Base-by-base conservation (phyloP, 2,329 filamentous ascomycete genomes). In the Dothistroma septosporum region DNA sequence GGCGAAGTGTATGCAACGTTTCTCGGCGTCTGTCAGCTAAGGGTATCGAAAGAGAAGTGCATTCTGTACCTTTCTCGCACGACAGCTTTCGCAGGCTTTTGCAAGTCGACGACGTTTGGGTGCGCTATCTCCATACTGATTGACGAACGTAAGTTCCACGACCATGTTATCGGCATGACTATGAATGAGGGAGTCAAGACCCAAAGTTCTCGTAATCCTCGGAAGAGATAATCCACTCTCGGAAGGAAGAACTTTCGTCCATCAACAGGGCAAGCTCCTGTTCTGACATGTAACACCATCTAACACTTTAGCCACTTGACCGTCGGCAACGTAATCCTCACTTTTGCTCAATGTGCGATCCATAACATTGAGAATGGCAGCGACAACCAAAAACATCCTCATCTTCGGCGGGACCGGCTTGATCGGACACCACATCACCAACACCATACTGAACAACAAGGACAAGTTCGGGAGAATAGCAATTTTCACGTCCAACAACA, bases 401-500 rank as follows among this genome's bases (percentile, higher is more conserved):
- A 71, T 85, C 21, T 78, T 85, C 64, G 82, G 83, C 21, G 79
- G 79, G 11, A 85, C 82, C 0, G 81, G 81, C 24, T 70, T 77
- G 4, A 84, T 84, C 47, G 82, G 82, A 24, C 73, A 73, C 7
- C 79, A 79, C 68, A 85, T 86, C 66, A 74, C 78, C 2, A 66
- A 76, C 12, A 77, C 81, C n/a, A 77, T 85, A 44, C 68, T 84
- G 46, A 66, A 74, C 21, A 75, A 75, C 8, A 78, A 79, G 56
- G 63, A 71, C 1, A 74, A 76, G 4, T 85, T 85, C 68, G 71
- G 75, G 57, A 78, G 77, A 50, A 75, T 87, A 50, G 80, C 76
- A 6, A 78, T 87, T 53, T 85, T 78, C 71, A 87, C 85, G 0
- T 86, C 84, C 6, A 67, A 76, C 10, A 75, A 74, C 53, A 84